Base-by-base conservation (phyloP, 768 basidiomycete genomes). In the Lentinula guzmanii region DNA sequence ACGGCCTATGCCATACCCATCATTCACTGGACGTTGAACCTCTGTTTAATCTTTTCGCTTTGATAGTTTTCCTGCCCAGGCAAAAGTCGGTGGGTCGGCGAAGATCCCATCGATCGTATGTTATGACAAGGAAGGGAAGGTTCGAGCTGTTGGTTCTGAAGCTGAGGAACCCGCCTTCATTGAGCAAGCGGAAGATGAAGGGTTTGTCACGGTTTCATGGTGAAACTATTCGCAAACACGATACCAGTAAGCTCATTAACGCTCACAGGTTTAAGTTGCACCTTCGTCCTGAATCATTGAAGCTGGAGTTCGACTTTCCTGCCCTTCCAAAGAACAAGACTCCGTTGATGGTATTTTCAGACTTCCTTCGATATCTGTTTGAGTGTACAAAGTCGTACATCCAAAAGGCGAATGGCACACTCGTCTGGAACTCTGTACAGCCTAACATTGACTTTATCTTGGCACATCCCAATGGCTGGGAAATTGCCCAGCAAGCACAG, bases 391-490 rank as follows among this genome's bases (percentile, higher is more conserved):
- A 70, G 45, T 69, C 66, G 4, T 86, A 80, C 61, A 84, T 86
- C 53, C 66, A 71, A 35, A 74, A 76, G 2, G 79, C 82, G 46
- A 66, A 73, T 61, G 83, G 85, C 1, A 64, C 42, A 15, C 70
- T 72, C 7, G 63, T 84, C 4, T 85, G 82, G 83, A 67, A 66
- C 8, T 76, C 76, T 5, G 63, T 85, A 4, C 73, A 79, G 63
- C 63, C 70, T 13, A 70, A 63, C 7, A 76, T 82, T 31, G 77
- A 84, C 35, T 83, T 80, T 60, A 75, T 88, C 3, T 75, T 87
- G 15, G 78, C 79, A 1, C 86, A 86, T 64, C 86, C 86, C 4
- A 86, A 87, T 63, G 86, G 84, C 0, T 88, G 86, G 86, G 86
- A 82, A 62, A 83, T 83, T 0, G 70, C 69, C 0, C 86, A 87